A percentile compares a stretch with the other conserved stretches of the same genome.
Evolutionary conservation across 768 basidiomycete genomes (phyloP).

Genomic region (Cantharellus cinnabarinus): DNA sequence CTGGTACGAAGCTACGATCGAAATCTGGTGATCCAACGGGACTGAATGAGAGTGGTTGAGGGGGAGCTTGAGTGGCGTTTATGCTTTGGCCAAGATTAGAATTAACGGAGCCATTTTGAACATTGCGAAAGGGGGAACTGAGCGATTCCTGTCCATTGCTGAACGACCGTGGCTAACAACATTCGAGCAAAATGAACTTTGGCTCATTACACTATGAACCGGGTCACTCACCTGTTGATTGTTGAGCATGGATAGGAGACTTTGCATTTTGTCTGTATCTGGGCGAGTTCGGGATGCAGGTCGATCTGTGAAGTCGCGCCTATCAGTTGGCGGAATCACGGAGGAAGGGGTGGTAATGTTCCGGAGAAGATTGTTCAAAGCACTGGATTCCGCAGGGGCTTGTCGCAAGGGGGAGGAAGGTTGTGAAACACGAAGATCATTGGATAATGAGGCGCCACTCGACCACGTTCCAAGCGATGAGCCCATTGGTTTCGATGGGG

Average conservation of each 20-base stretch:
- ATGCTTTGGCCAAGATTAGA: background rate
- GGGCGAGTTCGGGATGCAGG: background rate
- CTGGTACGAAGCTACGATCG: conserved; percentile 59
- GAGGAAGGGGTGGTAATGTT: background rate
- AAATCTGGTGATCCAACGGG: conserved; percentile 1
- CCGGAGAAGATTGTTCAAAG: background rate
- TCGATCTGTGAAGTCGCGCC: background rate
- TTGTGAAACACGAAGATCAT: background rate
- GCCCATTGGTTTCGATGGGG: background rate
- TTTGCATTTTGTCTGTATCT: background rate
- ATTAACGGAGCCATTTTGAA: background rate
- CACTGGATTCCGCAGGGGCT: background rate
- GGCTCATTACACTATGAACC: background rate
- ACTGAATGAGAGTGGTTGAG: background rate
- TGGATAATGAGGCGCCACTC: background rate
- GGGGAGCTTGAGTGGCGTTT: conserved; percentile 1
- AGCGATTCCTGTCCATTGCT: background rate
- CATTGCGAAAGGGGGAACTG: background rate
- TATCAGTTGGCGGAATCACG: background rate
- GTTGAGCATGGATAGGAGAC: conserved; percentile 1
- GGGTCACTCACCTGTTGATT: background rate
- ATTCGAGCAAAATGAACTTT: too few species aligned
- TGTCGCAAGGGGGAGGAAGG: background rate
- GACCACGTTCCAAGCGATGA: background rate
- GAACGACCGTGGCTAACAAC: background rate